A percentile compares a stretch with the other conserved stretches of the same genome.
These are phyloP conservation scores for Hyphodiscus sp. DNA, from an alignment of 2,329 filamentous ascomycete species.

Conservation along the genomic window DNA sequence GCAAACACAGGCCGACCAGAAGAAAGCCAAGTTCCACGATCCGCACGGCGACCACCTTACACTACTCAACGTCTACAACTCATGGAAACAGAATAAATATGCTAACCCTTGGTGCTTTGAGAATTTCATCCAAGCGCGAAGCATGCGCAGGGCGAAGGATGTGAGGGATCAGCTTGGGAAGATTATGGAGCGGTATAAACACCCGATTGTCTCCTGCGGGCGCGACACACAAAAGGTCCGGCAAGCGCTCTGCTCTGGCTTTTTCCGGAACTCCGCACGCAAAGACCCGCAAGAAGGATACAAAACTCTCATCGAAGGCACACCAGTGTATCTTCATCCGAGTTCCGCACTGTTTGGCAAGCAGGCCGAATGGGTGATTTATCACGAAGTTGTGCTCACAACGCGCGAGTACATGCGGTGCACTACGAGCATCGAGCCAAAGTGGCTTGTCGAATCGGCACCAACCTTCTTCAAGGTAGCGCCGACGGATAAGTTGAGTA, in stretches of 20 bases:
- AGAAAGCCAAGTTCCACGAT: constrained; percentile 96
- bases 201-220: constrained; percentile 76
- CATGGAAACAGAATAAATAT: constrained; percentile 83
- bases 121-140: constrained; percentile 91
- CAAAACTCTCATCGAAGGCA: constrained; percentile 94
- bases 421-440: constrained; percentile 84
- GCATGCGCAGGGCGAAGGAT: constrained; percentile 84
- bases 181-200: constrained; percentile 89
- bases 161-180: constrained; percentile 86
- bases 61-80: constrained; percentile 91
- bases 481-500: constrained; percentile 76
- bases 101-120: constrained; percentile 92
- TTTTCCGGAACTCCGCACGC: constrained; percentile 90
- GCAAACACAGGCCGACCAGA: constrained; percentile 91
- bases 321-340: constrained; percentile 91
- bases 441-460: constrained; percentile 90
- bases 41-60: constrained; percentile 92
- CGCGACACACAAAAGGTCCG: constrained; percentile 81
- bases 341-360: constrained; percentile 90
- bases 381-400: constrained; percentile 83
- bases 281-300: constrained; percentile 97
- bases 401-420: constrained; percentile 98
- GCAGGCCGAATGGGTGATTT: constrained; percentile 93
- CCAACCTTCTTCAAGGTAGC: constrained; percentile 99
- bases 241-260: constrained; percentile 83